phyloP scores from a whole-genome alignment of 805 yeast species.

The Cyberlindnera subsufficiens region DNA sequence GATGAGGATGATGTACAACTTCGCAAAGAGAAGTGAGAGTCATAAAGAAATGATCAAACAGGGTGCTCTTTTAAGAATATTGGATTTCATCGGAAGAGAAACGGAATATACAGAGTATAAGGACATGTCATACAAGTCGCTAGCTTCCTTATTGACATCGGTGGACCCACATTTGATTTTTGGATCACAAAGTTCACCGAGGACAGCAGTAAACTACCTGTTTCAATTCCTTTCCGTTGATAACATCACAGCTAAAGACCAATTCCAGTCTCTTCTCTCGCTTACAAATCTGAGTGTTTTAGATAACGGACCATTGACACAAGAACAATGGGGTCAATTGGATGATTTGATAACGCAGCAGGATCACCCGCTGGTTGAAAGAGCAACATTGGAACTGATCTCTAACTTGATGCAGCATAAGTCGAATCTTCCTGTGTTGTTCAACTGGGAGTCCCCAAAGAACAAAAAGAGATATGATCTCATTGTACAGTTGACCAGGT shows the following conservation, averaged over 20 bases:
- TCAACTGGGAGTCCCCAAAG: constrained; percentile 40
- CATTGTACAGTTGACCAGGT: constrained; percentile 33
- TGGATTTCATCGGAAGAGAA: constrained; percentile 19
- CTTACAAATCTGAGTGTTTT: constrained; percentile 57
- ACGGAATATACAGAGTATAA: constrained; percentile 7
- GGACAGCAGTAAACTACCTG: constrained; percentile 23
- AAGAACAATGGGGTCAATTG: constrained; percentile 38
- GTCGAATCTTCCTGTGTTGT: constrained; percentile 44
- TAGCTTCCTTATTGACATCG: constrained; percentile 37
- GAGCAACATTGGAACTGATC: constrained; percentile 57
- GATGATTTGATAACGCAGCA: constrained; percentile 39
- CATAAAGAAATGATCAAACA: constrained; percentile 34
- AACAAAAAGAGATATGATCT: constrained; percentile 36
- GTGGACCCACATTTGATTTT: constrained; percentile 42
- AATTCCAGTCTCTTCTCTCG: constrained; percentile 54
- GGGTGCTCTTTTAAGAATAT: constrained; percentile 37
- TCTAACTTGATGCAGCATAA: constrained; percentile 49
- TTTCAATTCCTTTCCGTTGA: constrained; percentile 32
- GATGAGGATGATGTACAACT: constrained; percentile 26
- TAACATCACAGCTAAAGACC: constrained; percentile 26
- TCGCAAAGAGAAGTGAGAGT: constrained; percentile 20
- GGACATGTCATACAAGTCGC: constrained; percentile 32
- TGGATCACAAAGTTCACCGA: constrained; percentile 14
- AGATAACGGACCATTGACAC: constrained; percentile 29
- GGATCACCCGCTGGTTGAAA: constrained; percentile 40